Base-by-base conservation (phyloP, 2,329 filamentous ascomycete genomes). In the Aspergillus fructus region DNA sequence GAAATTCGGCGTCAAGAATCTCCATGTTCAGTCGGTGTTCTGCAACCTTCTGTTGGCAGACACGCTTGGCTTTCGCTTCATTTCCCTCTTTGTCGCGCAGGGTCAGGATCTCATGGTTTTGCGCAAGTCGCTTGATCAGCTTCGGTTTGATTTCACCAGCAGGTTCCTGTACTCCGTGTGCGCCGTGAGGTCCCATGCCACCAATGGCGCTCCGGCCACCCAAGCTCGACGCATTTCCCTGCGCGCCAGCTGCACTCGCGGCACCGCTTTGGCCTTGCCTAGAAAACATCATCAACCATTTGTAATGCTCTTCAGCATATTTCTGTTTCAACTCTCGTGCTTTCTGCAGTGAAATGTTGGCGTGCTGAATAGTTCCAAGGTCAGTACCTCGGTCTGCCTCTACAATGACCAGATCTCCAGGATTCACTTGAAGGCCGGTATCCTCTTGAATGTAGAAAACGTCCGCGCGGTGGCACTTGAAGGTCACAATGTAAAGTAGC, bases 221-320 rank as follows among this genome's bases (percentile, higher is more conserved):
- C 13, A 87, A 79, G 13, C 84, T 83, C 9, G 87, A 83, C 75
- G 88, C 82, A 52, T 87, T 79, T 27, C 88, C 86, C 51, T 73
- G 70, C 11, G 76, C 65, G 59, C 73, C 74, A 47, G 75, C 70
- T 5, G 73, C 71, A 51, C 72, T 75, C 12, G 75, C 70, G 4
- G 74, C 72, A 23, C 78, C 78, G 53, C 73, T 73, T 62, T 72
- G 81, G 64, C 77, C 90, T 70, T 86, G 90, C 72, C 92, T 88
- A 1, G 92, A 96, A 74, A 97, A 99, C 90, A 97, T 94, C 89
- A 97, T 96, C 53, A 99, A 83, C 91, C 93, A 97, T 69, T 92
- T 93, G 78, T 96, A 97, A 73, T 99, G 94, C 71, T 97, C 92
- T 71, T 97, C 91, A 2, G 90, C 90, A 64, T 93, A 96, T 66